phyloP scores from a whole-genome alignment of 1,139 yeast species.

The Kodamaea fungicola region DNA sequence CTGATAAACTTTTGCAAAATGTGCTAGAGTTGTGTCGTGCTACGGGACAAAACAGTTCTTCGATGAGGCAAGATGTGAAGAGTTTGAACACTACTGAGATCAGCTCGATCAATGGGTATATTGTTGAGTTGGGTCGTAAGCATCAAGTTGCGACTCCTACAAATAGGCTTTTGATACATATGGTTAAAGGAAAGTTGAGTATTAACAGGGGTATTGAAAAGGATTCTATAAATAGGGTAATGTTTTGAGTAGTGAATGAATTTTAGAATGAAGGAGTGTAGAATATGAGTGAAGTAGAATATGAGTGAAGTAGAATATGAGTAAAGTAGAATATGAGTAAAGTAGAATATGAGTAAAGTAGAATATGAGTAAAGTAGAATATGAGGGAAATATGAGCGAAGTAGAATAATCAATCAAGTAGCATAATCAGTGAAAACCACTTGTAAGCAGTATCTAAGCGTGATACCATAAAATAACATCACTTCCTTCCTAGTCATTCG shows the following conservation, averaged over 20 bases:
- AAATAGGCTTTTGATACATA: slow-evolving; percentile 44
- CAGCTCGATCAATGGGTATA: slow-evolving; percentile 74
- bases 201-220: slow-evolving; percentile 32
- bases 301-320: too few species aligned
- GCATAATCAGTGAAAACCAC: too few species aligned
- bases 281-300: too few species aligned
- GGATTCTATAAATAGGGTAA: slow-evolving; percentile 8
- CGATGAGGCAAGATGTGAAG: slow-evolving; percentile 83
- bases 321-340: too few species aligned
- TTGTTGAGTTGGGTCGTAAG: slow-evolving; percentile 49
- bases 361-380: too few species aligned
- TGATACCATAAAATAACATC: too few species aligned
- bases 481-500: too few species aligned
- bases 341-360: too few species aligned
- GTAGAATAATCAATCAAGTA: too few species aligned
- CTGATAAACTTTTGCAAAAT: slow-evolving; percentile 40
- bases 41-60: slow-evolving; percentile 64
- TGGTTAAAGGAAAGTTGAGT: slow-evolving; percentile 45
- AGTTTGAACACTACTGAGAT: slow-evolving; percentile 67
- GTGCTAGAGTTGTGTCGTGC: slow-evolving; percentile 46
- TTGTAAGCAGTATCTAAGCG: too few species aligned
- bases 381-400: too few species aligned
- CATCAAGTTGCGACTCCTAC: slow-evolving; percentile 39
- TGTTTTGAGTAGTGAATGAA: neutral
- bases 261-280: neutral